Evolutionary conservation across 306 rosid genomes (phyloP), one percentile per base, ranked within the genome.

Genomic region (Corylus heterophylla): DNA sequence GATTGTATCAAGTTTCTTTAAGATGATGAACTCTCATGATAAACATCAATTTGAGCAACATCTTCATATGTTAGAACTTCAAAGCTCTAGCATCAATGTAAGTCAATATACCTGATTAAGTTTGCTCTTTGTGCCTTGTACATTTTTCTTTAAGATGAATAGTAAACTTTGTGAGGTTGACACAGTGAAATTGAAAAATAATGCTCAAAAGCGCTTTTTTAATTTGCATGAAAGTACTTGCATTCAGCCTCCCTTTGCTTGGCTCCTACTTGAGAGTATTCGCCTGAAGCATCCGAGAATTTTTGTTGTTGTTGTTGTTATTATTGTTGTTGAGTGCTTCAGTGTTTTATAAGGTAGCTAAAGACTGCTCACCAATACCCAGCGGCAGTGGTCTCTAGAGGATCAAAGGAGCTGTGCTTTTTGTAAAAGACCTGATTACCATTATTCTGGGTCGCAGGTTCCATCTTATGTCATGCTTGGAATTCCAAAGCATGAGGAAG

Each of bases 391-490:
- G 63, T 45, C 66, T 54, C 54, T 71, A 74, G 45, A 81, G 69
- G 80, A 72, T 80, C 51, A 54, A 70, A 73, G 18, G 35, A 54
- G 61, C 68, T 49, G 18, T 17, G 71, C 31, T 83, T 63, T 17
- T 66, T 68, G 58, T 69, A 74, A 31, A 13, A 39, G 54, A 78
- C 47, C 27, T 78, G 63, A 80, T 76, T 42, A 62, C 69, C 20
- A 29, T 56, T 76, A 45, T 71, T 61, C 74, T 77, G 71, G 79
- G 69, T 48, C 78, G 78, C 87, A 93, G 99, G 97, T 93, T 84
- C 93, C 87, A 42, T 93, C 99, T 76, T 87, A 88, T 80, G 77
- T 88, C 77, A 89, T 91, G 97, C 97, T 93, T 86, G 99, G 96
- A 74, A 90, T 95, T 78, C 86, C 94, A 63, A 93, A 91, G 85